Evolutionary conservation across 768 basidiomycete genomes (phyloP).

Genomic region (Piloderma croceum): DNA sequence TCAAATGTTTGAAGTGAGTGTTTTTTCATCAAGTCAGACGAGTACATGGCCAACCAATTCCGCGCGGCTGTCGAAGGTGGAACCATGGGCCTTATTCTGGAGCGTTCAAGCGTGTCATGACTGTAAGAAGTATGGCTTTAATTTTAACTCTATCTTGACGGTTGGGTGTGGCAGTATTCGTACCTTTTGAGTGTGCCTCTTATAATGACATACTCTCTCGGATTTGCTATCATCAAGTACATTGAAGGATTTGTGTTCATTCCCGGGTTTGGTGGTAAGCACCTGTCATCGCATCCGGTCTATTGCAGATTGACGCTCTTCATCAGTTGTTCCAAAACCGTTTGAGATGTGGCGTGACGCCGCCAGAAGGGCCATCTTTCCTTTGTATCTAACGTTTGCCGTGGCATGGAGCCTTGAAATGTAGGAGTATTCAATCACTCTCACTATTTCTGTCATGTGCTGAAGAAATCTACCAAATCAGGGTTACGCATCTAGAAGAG

Average conservation of each 20-base stretch:
- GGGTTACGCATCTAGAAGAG: slow-evolving; percentile 80
- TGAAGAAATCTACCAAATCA: slow-evolving; percentile 23
- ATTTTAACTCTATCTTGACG: background rate
- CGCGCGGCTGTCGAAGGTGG: too few species aligned
- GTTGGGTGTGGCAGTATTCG: slow-evolving; percentile 47
- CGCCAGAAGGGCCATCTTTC: slow-evolving; percentile 50
- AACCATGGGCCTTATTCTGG: slow-evolving; percentile 59
- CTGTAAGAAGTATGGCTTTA: slow-evolving; percentile 38
- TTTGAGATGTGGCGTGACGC: slow-evolving; percentile 47
- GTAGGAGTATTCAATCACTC: slow-evolving; percentile 35
- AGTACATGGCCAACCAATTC: background rate
- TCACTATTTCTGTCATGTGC: background rate
- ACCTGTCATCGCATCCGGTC: background rate
- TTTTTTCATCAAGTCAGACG: background rate
- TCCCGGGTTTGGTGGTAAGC: slow-evolving; percentile 48
- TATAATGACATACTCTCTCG: slow-evolving; percentile 50
- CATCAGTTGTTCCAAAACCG: slow-evolving; percentile 68
- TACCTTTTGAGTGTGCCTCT: slow-evolving; percentile 62
- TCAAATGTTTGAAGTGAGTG: slow-evolving; percentile 62
- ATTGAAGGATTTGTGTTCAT: slow-evolving; percentile 51
- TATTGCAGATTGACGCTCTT: background rate
- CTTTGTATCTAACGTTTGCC: slow-evolving; percentile 58
- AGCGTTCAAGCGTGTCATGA: slow-evolving; percentile 85
- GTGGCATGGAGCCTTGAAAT: slow-evolving; percentile 72
- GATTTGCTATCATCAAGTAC: slow-evolving; percentile 71